Evolutionary conservation across 2,329 filamentous ascomycete genomes (phyloP), one percentile per base, ranked within the genome.

Genomic region (Diplocarpon rosae): DNA sequence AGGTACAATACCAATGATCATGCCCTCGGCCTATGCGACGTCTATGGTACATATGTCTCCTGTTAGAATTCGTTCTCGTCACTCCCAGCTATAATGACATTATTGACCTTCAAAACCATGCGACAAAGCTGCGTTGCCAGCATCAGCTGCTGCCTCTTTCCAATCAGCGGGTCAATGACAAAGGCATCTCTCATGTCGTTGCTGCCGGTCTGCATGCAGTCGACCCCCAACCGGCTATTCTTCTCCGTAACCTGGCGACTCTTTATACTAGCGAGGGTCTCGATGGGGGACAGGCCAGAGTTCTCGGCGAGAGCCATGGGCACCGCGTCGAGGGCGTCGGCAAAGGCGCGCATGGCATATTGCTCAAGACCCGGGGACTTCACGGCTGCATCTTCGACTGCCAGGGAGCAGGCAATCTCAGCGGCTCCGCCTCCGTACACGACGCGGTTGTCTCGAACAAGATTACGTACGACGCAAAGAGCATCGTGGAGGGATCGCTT

Each of bases 151-250:
- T 95, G 89, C 68, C 86, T 85, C 77, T 98, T 98, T 58, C 92
- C 92, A 63, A 98, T 98, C 61, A 98, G 71, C 42, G 92, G 93
- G 63, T 98, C 92, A 63, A 98, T 96, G 55, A 95, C 92, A 66
- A 98, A 98, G 55, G 92, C 85, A 57, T 95, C 81, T 70, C 84
- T 89, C 92, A 98, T 98, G 68, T 96, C 81, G 67, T 95, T 96
- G 70, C 76, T 88, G 56, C 92, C 92, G 30, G 80, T 83, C 65
- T 85, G 79, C 92, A 98, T 96, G 73, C 93, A 98, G 71, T 98
- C 92, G 37, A 98, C 90, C 55, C 92, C 92, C 50, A 96, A 73
- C 56, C 80, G 79, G 57, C 76, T 71, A 64, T 82, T 82, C 60
- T 80, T 76, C 68, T 85, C 83, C 73, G 90, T 95, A 59, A 93